Conservation (phyloP, 1,284 basidiomycete species). For the Ceratobasidium sp. region DNA sequence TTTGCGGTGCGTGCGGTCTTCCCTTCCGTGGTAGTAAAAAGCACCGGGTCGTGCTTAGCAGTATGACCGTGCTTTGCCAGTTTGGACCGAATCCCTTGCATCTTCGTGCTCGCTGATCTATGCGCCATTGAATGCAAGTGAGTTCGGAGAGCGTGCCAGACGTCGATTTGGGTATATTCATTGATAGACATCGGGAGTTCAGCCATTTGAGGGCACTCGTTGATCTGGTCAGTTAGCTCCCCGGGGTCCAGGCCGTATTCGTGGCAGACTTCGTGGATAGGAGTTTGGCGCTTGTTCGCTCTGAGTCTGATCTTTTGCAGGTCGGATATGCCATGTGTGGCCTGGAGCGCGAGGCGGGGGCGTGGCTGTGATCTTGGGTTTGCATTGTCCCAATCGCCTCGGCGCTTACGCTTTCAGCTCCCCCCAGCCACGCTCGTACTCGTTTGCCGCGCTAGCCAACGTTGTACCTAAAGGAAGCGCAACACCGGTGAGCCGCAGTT, state of each 20-base stretch:
- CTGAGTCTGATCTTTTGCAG: not conserved
- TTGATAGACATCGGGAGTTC: not conserved
- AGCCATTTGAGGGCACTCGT: not conserved
- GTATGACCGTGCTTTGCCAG: not conserved
- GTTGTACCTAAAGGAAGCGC: not conserved
- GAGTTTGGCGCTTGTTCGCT: not conserved
- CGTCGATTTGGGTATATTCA: not conserved
- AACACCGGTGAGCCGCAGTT: not conserved
- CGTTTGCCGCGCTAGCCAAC: not conserved
- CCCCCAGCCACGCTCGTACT: not conserved
- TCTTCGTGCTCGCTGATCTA: not conserved
- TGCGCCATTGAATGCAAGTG: not conserved
- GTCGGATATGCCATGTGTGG: conserved; percentile 13
- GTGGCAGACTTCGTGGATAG: not conserved
- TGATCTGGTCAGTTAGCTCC: not conserved
- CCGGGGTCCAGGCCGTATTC: not conserved
- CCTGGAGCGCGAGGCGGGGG: conserved; percentile 8
- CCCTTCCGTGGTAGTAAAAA: not conserved
- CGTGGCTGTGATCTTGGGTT: not conserved
- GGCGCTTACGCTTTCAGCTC: conserved; percentile 17
- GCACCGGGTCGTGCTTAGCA: not conserved
- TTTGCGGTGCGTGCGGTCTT: not conserved
- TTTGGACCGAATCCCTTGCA: not conserved
- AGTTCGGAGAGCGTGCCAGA: not conserved
- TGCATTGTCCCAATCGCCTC: not conserved